Percentiles rank a stretch among this genome's conserved stretches.
Evolutionary conservation across 2,329 filamentous ascomycete genomes (phyloP).

Genomic region (Ceratocystis smalleyi): DNA sequence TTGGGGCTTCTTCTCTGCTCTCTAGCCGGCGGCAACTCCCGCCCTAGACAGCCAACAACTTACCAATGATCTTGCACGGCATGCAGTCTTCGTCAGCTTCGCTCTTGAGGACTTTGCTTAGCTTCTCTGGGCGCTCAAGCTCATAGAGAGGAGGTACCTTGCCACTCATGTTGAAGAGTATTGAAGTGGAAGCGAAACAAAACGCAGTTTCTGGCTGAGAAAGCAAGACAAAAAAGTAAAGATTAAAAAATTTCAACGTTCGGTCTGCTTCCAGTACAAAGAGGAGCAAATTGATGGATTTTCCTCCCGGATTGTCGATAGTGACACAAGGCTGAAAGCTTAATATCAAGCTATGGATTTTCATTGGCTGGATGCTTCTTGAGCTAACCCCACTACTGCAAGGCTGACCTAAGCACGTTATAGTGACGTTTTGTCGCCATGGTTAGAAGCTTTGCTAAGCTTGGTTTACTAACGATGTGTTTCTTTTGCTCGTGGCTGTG

Average conservation of each 20-base stretch:
- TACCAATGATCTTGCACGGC: conserved; percentile 57
- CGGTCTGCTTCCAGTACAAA: background rate
- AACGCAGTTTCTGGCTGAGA: background rate
- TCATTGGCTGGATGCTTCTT: background rate
- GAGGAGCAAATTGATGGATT: background rate
- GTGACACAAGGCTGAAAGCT: background rate
- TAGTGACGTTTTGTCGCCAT: background rate
- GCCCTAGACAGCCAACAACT: conserved; percentile 22
- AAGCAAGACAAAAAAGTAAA: background rate
- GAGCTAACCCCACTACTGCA: background rate
- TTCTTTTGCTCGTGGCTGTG: background rate
- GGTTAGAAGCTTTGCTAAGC: background rate
- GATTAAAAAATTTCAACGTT: background rate
- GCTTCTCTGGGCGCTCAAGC: conserved; percentile 45
- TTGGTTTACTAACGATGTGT: background rate
- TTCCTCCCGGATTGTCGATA: background rate
- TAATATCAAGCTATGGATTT: background rate
- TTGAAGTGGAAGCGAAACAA: background rate
- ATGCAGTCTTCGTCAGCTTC: conserved; percentile 51
- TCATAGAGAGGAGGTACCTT: conserved; percentile 33
- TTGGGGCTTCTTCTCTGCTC: background rate
- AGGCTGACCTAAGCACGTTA: background rate
- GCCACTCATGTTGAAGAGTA: background rate
- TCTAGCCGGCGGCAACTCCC: background rate
- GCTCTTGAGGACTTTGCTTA: conserved; percentile 40